These are phyloP conservation scores for Sporobolomyces pararoseus DNA, from an alignment of 768 basidiomycete genomes.

Conservation along the genomic window DNA sequence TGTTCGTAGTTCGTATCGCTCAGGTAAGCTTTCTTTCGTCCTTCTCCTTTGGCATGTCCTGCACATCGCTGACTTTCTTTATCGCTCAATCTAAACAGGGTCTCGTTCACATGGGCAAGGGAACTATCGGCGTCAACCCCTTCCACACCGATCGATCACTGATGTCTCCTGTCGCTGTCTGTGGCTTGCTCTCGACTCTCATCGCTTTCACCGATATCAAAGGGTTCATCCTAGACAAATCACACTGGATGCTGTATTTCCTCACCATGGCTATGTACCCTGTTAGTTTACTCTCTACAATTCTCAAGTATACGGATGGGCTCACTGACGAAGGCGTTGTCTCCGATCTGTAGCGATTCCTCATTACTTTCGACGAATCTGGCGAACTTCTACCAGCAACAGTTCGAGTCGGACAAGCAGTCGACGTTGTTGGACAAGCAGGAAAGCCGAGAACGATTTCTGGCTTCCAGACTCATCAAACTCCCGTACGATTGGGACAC, in stretches of 20 bases:
- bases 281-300: neutral
- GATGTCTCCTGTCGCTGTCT: slow-evolving; percentile 82
- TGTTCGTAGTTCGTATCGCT: slow-evolving; percentile 93
- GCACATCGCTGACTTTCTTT: neutral
- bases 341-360: slow-evolving; percentile 59
- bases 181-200: slow-evolving; percentile 79
- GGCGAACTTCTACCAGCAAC: slow-evolving; percentile 73
- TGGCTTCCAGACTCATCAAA: slow-evolving; percentile 96
- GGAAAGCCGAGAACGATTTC: slow-evolving; percentile 95
- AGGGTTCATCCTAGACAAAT: slow-evolving; percentile 84
- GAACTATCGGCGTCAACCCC: slow-evolving; percentile 91
- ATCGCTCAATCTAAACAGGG: slow-evolving; percentile 58
- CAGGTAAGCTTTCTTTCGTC: slow-evolving; percentile 46
- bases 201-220: slow-evolving; percentile 92
- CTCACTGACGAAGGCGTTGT: too few species aligned
- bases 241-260: slow-evolving; percentile 99
- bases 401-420: slow-evolving; percentile 91
- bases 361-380: slow-evolving; percentile 92
- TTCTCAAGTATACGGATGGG: neutral
- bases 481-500: slow-evolving; percentile 90
- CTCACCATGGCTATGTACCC: slow-evolving; percentile 95
- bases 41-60: neutral
- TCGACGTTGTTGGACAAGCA: slow-evolving; percentile 95
- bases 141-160: slow-evolving; percentile 90
- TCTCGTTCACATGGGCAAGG: slow-evolving; percentile 98